These are phyloP conservation scores for Fistulifera pelliculosa DNA, from an alignment of 108 stramenopile species.

Conservation along the genomic window DNA sequence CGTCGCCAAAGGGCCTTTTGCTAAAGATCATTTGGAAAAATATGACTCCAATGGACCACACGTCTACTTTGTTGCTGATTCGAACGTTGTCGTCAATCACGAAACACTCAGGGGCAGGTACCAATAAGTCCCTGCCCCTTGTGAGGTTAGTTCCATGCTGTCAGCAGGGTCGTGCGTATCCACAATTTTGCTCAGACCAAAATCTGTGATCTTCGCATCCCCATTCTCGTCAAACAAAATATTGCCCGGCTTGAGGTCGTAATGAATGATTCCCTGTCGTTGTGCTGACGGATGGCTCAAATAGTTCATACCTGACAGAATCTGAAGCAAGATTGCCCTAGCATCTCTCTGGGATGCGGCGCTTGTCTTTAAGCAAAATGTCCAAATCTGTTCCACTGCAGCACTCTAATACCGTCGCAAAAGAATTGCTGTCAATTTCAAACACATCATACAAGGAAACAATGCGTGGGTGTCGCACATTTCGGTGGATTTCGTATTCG, in stretches of 20 bases:
- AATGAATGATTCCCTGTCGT: slow-evolving; percentile 96
- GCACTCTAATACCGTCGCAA: slow-evolving; percentile 96
- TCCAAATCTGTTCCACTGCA: slow-evolving; percentile 94
- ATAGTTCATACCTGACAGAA: slow-evolving; percentile 91
- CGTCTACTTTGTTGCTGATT: slow-evolving; percentile 97
- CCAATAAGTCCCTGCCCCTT: slow-evolving; percentile 99
- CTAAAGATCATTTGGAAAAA: slow-evolving; percentile 99
- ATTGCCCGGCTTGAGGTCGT: slow-evolving; percentile 95
- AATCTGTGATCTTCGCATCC: slow-evolving; percentile 98
- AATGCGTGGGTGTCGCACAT: slow-evolving; percentile 94
- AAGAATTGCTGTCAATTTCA: slow-evolving; percentile 94
- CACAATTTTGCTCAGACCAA: slow-evolving; percentile 92
- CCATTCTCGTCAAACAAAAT: slow-evolving; percentile 93
- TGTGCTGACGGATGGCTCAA: slow-evolving; percentile 80
- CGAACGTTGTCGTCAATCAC: slow-evolving; percentile 58
- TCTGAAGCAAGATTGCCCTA: slow-evolving; percentile 85
- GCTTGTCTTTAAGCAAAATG: slow-evolving; percentile 69
- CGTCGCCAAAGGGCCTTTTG: slow-evolving; percentile 95
- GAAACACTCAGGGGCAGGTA: slow-evolving; percentile 99
- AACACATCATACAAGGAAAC: slow-evolving; percentile 96
- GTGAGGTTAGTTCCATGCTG: slow-evolving; percentile 97
- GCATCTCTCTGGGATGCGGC: slow-evolving; percentile 88
- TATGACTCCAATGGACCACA: slow-evolving; percentile 98
- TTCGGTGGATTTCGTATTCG: slow-evolving; percentile 96
- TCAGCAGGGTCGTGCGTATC: slow-evolving; percentile 67